Evolutionary conservation across 164 flowering plant genomes (phyloP), one percentile per base, ranked within the genome.

Genomic region (Brasenia schreberi): DNA sequence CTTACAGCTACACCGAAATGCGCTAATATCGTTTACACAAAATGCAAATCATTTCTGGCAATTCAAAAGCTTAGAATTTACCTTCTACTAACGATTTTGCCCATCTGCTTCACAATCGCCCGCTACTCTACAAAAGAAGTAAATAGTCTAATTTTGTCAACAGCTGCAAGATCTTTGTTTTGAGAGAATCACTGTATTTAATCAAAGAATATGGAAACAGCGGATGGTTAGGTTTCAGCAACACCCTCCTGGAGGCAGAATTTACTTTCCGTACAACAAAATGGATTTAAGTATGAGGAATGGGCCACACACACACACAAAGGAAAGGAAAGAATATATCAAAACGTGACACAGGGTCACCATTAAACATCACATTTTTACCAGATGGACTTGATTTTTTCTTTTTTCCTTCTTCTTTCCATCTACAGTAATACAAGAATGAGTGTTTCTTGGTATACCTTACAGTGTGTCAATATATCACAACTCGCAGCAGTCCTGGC

Each of bases 401-500:
- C 56, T 49, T 5, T 49, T 49, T 49, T 14, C 9, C 62, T 60
- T 61, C 18, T 23, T 18, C 63, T 18, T 23, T 18, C 63, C 60
- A 2, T 61, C n/a, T 61, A 61, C 63, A 61, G 10, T 11, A 61
- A 10, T 61, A 61, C 63, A 61, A 61, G 63, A 61, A 61, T 61
- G 19, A 23, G 63, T 61, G 19, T 10, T 18, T 64, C 64, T 72
- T 76, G 75, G 77, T 80, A 74, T 77, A 76, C 75, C 77, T 69
- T 75, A 72, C 72, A 66, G 33, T 59, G 56, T 42, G 68, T 85
- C 86, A 87, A 66, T 87, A 91, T 76, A 94, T 72, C 80, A 91
- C 89, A 75, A 94, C 92, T 44, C 95, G 86, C 68, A 95, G 97
- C 68, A 95, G 84, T 74, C 99, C 97, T 10, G 97, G 88, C 74